phyloP scores from a whole-genome alignment of 192 early-diverging fungal genomes.

The Podila epigama region DNA sequence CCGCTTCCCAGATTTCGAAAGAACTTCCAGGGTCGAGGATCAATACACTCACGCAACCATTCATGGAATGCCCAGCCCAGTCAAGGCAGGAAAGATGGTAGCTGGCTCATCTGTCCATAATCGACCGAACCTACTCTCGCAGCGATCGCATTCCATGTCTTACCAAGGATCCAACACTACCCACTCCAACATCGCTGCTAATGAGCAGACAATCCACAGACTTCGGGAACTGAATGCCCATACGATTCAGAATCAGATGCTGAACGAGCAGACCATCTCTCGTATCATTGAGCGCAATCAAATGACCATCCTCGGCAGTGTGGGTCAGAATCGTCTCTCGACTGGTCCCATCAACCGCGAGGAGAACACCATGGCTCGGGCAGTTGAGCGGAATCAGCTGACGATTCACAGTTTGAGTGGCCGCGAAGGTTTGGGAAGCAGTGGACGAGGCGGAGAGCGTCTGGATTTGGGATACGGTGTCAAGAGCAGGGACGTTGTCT shows the following conservation, averaged over 20 bases:
- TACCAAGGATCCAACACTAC: constrained; percentile 11
- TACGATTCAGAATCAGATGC: constrained; percentile 61
- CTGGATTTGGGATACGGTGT: constrained; percentile 43
- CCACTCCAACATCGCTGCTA: constrained; percentile 32
- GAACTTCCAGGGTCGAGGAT: background rate
- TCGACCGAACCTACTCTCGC: constrained; percentile 36
- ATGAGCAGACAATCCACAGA: constrained; percentile 58
- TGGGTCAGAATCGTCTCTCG: constrained; percentile 46
- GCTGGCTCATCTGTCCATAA: constrained; percentile 1
- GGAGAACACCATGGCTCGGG: constrained; percentile 63
- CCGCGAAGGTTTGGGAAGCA: constrained; percentile 48
- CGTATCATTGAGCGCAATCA: constrained; percentile 76
- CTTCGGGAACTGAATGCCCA: constrained; percentile 62
- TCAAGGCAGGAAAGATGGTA: constrained; percentile 1
- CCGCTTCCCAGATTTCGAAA: constrained; percentile 6
- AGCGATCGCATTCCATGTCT: constrained; percentile 36
- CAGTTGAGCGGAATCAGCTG: constrained; percentile 76
- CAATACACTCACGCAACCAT: constrained; percentile 7
- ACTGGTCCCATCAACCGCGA: constrained; percentile 45
- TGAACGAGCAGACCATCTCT: constrained; percentile 77
- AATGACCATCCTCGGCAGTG: constrained; percentile 61
- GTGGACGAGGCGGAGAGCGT: constrained; percentile 53
- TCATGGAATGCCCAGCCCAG: constrained; percentile 12
- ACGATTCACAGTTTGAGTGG: constrained; percentile 71
- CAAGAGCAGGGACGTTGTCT: constrained; percentile 35